Evolutionary conservation across 129 eudicot genomes (phyloP).

Genomic region (Arctium lappa): DNA sequence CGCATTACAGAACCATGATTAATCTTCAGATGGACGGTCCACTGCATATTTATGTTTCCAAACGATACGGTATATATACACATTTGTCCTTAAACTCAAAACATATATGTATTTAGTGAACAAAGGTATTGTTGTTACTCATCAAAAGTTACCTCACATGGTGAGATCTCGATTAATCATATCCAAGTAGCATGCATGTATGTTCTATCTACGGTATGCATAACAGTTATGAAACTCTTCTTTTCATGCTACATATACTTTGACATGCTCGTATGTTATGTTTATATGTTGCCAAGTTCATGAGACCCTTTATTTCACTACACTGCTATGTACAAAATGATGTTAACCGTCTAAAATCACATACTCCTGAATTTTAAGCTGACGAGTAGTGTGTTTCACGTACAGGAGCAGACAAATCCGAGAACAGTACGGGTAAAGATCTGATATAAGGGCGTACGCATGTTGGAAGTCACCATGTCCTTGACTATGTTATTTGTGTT

Average conservation of each 20-base stretch:
- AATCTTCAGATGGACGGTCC: neutral
- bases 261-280: neutral
- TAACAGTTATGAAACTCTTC: neutral
- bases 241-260: neutral
- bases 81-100: neutral
- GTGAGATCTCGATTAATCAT: neutral
- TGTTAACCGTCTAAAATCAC: neutral
- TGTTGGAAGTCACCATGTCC: neutral
- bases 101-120: neutral
- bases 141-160: neutral
- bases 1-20: neutral
- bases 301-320: neutral
- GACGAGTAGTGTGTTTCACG: neutral
- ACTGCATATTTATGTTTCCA: neutral
- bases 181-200: neutral
- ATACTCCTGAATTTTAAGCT: neutral
- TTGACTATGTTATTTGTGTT: neutral
- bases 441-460: neutral
- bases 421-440: neutral
- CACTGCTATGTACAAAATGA: too few relatives aligned
- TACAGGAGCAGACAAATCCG: neutral
- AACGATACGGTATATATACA: neutral
- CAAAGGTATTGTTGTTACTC: neutral
- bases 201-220: neutral
- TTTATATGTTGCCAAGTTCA: neutral